Evolutionary conservation across 805 yeast genomes (phyloP).

Genomic region (Clavispora santaluciae): DNA sequence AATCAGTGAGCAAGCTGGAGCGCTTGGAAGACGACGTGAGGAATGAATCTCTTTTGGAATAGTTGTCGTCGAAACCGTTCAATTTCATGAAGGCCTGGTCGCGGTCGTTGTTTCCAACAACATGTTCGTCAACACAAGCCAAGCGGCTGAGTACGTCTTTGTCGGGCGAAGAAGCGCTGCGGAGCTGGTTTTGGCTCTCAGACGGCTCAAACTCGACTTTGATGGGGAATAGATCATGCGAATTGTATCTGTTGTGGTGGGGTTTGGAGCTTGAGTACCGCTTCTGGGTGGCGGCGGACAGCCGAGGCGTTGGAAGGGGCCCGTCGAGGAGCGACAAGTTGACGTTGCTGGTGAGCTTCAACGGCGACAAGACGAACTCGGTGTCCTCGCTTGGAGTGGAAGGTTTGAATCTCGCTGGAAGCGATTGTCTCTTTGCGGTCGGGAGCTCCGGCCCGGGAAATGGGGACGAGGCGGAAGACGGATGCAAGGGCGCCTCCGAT

Average conservation of each 20-base stretch:
- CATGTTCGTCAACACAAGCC: constrained; percentile 13
- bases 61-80: constrained; percentile 20
- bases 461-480: constrained; percentile 22
- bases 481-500: constrained; percentile 1
- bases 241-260: constrained; percentile 36
- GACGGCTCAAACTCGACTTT: constrained; percentile 38
- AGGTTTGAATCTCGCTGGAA: constrained; percentile 28
- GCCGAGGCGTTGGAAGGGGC: constrained; percentile 7
- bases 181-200: constrained; percentile 8
- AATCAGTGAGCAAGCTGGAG: constrained; percentile 25
- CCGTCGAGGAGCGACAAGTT: constrained; percentile 15
- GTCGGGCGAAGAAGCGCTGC: constrained; percentile 29
- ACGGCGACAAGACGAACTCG: constrained; percentile 36
- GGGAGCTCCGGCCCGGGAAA: constrained; percentile 29
- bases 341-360: constrained; percentile 29
- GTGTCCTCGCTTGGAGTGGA: constrained; percentile 24
- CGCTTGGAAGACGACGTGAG: constrained; percentile 28
- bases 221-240: constrained; percentile 40
- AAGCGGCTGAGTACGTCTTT: constrained; percentile 13
- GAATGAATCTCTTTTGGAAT: constrained; percentile 10
- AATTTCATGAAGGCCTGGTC: constrained; percentile 26
- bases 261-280: constrained; percentile 29
- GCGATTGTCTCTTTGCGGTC: constrained; percentile 27
- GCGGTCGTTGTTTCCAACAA: constrained; percentile 14
- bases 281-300: constrained; percentile 10